A percentile compares a stretch with the other conserved stretches of the same genome.
These are phyloP conservation scores for Leptographium flavum DNA, from an alignment of 2,329 filamentous ascomycete genomes.

Conservation along the genomic window DNA sequence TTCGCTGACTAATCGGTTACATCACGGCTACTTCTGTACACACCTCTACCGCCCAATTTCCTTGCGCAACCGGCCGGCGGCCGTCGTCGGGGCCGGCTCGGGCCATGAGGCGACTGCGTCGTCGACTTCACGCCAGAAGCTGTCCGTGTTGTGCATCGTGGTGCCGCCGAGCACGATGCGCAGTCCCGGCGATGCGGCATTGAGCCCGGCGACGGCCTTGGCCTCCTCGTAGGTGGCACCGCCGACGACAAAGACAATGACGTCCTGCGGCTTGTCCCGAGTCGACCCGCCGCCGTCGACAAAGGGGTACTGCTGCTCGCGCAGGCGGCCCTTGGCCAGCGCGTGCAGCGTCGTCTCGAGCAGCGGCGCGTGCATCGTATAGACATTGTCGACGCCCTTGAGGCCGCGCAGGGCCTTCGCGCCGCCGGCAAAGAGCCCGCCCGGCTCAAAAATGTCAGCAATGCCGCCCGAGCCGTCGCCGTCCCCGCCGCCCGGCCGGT, in stretches of 20 bases:
- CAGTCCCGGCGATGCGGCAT: constrained; percentile 77
- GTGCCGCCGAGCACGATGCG: constrained; percentile 84
- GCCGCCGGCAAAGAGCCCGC: constrained; percentile 71
- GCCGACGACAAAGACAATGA: constrained; percentile 87
- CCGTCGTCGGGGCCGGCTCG: constrained; percentile 33
- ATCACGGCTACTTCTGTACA: not conserved
- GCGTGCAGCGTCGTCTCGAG: constrained; percentile 81
- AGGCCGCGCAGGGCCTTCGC: constrained; percentile 80
- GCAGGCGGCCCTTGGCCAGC: constrained; percentile 79
- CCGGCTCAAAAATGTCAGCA: constrained; percentile 80
- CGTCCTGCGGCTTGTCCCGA: constrained; percentile 90
- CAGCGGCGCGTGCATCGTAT: constrained; percentile 88
- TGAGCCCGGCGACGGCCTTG: constrained; percentile 89
- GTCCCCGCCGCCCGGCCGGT: constrained; percentile 55
- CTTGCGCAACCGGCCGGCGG: constrained; percentile 18
- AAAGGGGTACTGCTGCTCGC: constrained; percentile 83
- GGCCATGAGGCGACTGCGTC: constrained; percentile 82
- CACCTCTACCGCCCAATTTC: constrained; percentile 13
- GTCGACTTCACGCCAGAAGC: constrained; percentile 83
- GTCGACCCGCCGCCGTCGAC: constrained; percentile 63
- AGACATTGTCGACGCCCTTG: constrained; percentile 96
- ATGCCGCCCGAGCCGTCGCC: constrained; percentile 59
- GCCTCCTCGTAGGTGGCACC: constrained; percentile 94
- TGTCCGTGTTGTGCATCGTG: constrained; percentile 71
- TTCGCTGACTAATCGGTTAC: not conserved